phyloP scores from a whole-genome alignment of 495 filamentous ascomycete species.

The Penicillium herquei region DNA sequence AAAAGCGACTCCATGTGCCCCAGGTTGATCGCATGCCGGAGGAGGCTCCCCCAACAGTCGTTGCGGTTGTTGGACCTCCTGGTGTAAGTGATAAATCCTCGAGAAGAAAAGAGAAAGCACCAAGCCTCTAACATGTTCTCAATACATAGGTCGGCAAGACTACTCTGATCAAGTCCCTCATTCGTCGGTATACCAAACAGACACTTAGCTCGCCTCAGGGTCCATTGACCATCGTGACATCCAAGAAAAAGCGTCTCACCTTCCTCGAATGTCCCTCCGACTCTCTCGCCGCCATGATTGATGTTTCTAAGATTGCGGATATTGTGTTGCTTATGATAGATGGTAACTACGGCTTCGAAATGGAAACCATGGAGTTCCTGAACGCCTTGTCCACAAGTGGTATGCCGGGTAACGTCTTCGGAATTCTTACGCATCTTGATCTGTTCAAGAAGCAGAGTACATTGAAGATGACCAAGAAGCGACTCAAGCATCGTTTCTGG shows the following conservation, averaged over 20 bases:
- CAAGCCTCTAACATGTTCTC: slow-evolving; percentile 12
- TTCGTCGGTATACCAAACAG: slow-evolving; percentile 94
- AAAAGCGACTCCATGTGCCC: slow-evolving; percentile 93
- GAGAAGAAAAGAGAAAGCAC: not conserved
- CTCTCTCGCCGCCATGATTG: slow-evolving; percentile 87
- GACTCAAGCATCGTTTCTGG: slow-evolving; percentile 94
- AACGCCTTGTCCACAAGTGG: slow-evolving; percentile 85
- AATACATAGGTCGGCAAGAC: slow-evolving; percentile 60
- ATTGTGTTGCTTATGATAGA: slow-evolving; percentile 97
- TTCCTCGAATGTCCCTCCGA: slow-evolving; percentile 97
- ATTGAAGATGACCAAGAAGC: slow-evolving; percentile 87
- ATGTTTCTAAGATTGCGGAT: slow-evolving; percentile 93
- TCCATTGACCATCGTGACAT: slow-evolving; percentile 91
- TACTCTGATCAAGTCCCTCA: slow-evolving; percentile 84
- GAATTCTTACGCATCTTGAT: slow-evolving; percentile 93
- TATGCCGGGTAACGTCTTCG: slow-evolving; percentile 98
- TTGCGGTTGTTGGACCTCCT: slow-evolving; percentile 89
- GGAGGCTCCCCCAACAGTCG: slow-evolving; percentile 90
- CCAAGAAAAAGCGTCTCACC: slow-evolving; percentile 86
- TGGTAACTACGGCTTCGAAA: slow-evolving; percentile 97
- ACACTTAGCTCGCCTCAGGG: slow-evolving; percentile 84
- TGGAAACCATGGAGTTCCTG: slow-evolving; percentile 99
- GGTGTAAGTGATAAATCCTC: slow-evolving; percentile 61
- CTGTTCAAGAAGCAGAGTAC: slow-evolving; percentile 90
- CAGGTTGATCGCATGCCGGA: slow-evolving; percentile 92